Conservation (phyloP, 116 monocot genomes). For the Thalassia testudinum region DNA sequence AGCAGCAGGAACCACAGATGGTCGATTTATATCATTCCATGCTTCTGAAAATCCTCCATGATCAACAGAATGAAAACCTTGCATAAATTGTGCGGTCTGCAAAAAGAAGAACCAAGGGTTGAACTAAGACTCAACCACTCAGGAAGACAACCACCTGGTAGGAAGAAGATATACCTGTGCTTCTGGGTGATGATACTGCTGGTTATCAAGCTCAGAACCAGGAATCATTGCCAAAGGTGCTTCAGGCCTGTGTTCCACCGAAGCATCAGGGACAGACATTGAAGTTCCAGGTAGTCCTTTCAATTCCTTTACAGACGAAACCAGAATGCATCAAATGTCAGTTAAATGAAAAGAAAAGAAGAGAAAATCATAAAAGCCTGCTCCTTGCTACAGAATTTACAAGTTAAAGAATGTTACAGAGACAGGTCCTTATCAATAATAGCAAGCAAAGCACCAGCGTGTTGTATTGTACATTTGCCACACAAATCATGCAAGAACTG, state of each 20-base stretch:
- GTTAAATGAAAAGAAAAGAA: neutral
- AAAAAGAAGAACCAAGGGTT: constrained; percentile 1
- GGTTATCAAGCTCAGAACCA: constrained; percentile 67
- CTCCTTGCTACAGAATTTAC: too few species aligned
- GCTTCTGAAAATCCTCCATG: constrained; percentile 58
- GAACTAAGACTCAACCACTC: neutral
- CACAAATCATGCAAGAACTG: too few species aligned
- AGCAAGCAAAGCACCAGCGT: too few species aligned
- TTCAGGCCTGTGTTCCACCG: constrained; percentile 34
- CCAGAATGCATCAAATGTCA: neutral
- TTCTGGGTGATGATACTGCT: constrained; percentile 45
- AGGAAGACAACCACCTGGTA: neutral
- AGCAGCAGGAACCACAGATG: constrained; percentile 20
- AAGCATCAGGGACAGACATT: constrained; percentile 39
- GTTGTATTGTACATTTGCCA: too few species aligned
- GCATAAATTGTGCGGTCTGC: constrained; percentile 67
- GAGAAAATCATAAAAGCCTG: too few species aligned
- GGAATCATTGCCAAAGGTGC: constrained; percentile 60
- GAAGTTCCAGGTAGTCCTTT: constrained; percentile 63
- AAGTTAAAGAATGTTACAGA: too few species aligned
- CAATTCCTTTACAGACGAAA: constrained; percentile 35
- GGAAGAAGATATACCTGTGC: constrained; percentile 22
- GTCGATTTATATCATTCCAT: constrained; percentile 56
- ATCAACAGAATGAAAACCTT: constrained; percentile 36
- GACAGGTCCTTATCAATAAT: too few species aligned